A percentile compares a stretch with the other conserved stretches of the same genome.
Conservation (phyloP, 2,329 filamentous ascomycete genomes). For the Emericellopsis atlantica region DNA sequence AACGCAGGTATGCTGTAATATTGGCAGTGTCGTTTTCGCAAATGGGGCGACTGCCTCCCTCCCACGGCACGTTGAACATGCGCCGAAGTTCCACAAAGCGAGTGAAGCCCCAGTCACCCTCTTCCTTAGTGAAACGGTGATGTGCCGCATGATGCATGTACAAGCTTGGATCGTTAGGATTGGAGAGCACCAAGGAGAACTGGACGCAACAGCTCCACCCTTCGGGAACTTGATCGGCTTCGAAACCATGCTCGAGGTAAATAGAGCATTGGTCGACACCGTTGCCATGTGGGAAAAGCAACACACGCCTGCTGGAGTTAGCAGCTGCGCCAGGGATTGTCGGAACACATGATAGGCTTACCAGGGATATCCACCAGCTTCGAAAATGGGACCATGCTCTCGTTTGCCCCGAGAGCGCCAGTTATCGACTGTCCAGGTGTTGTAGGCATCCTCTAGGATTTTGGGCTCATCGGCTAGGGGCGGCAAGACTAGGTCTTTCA, state of each 20-base stretch:
- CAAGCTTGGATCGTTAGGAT: conserved; percentile 80
- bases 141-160: conserved; percentile 75
- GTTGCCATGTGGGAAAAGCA: conserved; percentile 93
- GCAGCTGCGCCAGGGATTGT: not conserved
- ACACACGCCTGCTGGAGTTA: conserved; percentile 56
- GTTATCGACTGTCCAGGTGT: conserved; percentile 80
- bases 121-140: conserved; percentile 90
- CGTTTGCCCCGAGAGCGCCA: conserved; percentile 69
- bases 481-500: conserved; percentile 68
- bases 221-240: conserved; percentile 61
- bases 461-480: conserved; percentile 65
- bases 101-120: conserved; percentile 99
- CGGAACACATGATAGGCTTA: conserved; percentile 18
- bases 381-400: conserved; percentile 78
- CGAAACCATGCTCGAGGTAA: conserved; percentile 91
- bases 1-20: conserved; percentile 70
- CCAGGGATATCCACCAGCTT: conserved; percentile 83
- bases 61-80: conserved; percentile 71
- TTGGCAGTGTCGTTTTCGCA: conserved; percentile 67
- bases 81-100: conserved; percentile 79
- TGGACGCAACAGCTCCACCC: conserved; percentile 97
- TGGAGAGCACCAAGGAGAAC: conserved; percentile 89
- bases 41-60: conserved; percentile 54
- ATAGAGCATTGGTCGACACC: conserved; percentile 89
- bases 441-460: conserved; percentile 58